These are phyloP conservation scores for Chloranthus sessilifolius DNA, from an alignment of 164 flowering plant genomes.

Conservation along the genomic window DNA sequence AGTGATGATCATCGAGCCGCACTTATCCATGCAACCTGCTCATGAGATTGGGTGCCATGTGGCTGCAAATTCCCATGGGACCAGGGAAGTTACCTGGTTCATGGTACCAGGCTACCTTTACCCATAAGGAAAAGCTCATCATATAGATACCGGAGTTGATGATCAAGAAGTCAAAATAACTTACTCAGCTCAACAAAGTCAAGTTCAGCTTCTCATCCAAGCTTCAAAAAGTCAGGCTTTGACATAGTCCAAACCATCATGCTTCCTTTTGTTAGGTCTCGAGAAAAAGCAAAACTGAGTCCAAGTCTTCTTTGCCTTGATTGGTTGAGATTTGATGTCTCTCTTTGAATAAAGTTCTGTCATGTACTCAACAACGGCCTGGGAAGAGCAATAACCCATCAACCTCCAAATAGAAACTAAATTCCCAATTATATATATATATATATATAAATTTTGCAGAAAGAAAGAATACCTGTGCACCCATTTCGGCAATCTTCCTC, in stretches of 20 bases:
- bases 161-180: not conserved
- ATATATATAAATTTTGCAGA: too few species aligned
- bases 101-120: too few species aligned
- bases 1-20: too few species aligned
- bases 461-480: constrained; percentile 65
- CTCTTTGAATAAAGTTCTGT: constrained; percentile 51
- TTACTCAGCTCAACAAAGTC: constrained; percentile 6
- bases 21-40: too few species aligned
- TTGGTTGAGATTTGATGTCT: constrained; percentile 44
- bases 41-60: too few species aligned
- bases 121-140: too few species aligned
- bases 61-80: too few species aligned
- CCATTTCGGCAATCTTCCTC: constrained; percentile 53
- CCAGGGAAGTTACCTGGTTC: too few species aligned
- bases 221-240: constrained; percentile 25
- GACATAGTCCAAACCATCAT: constrained; percentile 34
- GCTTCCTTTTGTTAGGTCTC: constrained; percentile 61
- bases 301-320: constrained; percentile 61
- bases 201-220: not conserved
- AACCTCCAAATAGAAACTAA: constrained; percentile 1
- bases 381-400: constrained; percentile 12
- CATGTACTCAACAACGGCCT: constrained; percentile 91
- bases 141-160: too few species aligned
- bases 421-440: too few species aligned
- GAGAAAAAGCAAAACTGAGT: constrained; percentile 57